These are phyloP conservation scores for Phalaenopsis hybrid DNA, from an alignment of 116 monocot species.

Conservation along the genomic window DNA sequence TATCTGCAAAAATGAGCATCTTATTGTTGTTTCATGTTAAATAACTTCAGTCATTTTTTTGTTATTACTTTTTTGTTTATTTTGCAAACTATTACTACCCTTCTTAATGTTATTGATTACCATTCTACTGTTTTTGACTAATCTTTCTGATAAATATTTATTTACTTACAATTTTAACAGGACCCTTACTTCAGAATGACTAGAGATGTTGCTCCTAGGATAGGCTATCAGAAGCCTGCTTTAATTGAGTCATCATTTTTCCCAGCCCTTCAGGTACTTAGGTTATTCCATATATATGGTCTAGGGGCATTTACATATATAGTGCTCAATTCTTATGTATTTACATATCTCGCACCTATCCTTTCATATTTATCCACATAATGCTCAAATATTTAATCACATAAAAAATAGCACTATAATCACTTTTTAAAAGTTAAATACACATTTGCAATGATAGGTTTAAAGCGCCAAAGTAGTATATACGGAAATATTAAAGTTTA, in stretches of 20 bases:
- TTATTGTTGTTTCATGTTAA: background rate
- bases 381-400: too few relatives aligned
- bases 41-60: background rate
- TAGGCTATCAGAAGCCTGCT: constrained; percentile 93
- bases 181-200: constrained; percentile 99
- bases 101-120: background rate
- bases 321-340: too few relatives aligned
- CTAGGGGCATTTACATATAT: too few relatives aligned
- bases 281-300: background rate
- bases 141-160: background rate
- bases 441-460: too few relatives aligned
- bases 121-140: background rate
- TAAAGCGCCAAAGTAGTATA: too few relatives aligned
- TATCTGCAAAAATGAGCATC: background rate
- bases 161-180: constrained; percentile 20
- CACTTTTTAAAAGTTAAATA: too few relatives aligned
- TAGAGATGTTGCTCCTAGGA: constrained; percentile 97
- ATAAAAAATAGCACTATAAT: too few relatives aligned
- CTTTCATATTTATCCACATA: too few relatives aligned
- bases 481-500: too few relatives aligned
- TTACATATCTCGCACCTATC: too few relatives aligned
- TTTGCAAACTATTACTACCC: background rate
- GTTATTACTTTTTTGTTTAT: background rate
- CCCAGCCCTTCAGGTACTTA: constrained; percentile 87
- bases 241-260: constrained; percentile 94